phyloP scores from a whole-genome alignment of 2,329 filamentous ascomycete species.

The Aspergillus oerlinghausenensis region DNA sequence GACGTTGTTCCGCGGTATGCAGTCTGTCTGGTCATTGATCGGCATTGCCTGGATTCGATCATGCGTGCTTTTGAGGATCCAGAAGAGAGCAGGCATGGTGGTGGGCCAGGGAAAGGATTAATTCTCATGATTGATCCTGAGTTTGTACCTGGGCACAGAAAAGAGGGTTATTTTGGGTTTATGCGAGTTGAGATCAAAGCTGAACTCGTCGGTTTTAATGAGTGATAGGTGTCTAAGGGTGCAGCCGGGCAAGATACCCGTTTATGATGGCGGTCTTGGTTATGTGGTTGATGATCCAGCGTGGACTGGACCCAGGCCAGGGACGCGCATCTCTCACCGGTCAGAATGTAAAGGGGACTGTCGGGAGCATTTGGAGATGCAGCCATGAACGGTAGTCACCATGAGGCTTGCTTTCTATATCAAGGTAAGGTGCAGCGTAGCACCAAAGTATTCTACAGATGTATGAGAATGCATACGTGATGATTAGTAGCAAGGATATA shows the following conservation, averaged over 20 bases:
- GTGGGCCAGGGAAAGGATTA: not conserved
- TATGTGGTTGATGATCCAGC: not conserved
- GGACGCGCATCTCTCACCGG: not conserved
- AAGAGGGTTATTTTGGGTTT: not conserved
- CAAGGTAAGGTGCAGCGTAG: too few species aligned
- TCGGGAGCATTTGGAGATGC: not conserved
- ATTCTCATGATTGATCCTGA: not conserved
- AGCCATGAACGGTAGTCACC: not conserved
- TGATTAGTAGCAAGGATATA: not conserved
- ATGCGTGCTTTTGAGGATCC: not conserved
- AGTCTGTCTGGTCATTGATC: constrained; percentile 15
- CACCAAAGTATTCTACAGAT: too few species aligned
- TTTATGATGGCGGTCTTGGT: not conserved
- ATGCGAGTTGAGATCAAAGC: not conserved
- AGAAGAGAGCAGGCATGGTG: not conserved
- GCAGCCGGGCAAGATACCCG: not conserved
- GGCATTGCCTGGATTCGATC: not conserved
- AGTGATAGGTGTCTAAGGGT: not conserved
- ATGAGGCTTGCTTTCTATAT: not conserved
- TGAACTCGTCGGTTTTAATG: not conserved
- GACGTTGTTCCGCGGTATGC: not conserved
- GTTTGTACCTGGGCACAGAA: not conserved
- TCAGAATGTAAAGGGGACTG: not conserved
- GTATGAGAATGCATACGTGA: too few species aligned
- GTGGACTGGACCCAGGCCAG: not conserved